Evolutionary conservation across 2,329 filamentous ascomycete species (phyloP).

Genomic region (Raffaelea ambrosiae): DNA sequence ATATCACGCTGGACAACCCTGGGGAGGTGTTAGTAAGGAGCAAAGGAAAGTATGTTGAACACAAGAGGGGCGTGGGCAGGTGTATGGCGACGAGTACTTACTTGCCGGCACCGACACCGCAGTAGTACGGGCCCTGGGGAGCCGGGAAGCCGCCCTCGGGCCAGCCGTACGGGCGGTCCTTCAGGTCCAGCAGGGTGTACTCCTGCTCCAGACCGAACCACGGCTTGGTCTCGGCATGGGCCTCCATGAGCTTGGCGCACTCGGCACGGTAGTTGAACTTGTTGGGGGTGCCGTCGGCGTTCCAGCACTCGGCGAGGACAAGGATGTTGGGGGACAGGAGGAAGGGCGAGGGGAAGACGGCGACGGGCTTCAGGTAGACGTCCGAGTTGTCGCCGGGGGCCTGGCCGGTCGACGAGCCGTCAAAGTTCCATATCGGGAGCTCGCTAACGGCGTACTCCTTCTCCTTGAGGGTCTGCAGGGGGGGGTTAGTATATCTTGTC

Average conservation of each 20-base stretch:
- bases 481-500: no score
- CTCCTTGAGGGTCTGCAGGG: conserved; percentile 14
- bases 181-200: conserved; percentile 84
- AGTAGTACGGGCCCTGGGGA: conserved; percentile 94
- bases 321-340: conserved; percentile 65
- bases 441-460: conserved; percentile 33
- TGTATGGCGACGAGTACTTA: no score
- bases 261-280: conserved; percentile 98
- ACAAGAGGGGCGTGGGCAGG: no score
- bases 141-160: conserved; percentile 80
- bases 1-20: conserved; percentile 93
- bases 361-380: conserved; percentile 35
- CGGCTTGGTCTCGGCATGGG: conserved; percentile 71
- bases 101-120: conserved; percentile 92
- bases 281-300: conserved; percentile 89
- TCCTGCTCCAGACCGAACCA: conserved; percentile 99
- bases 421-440: conserved; percentile 70
- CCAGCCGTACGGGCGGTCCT: conserved; percentile 89
- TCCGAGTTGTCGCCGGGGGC: conserved; percentile 73
- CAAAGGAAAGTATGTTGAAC: no score
- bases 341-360: conserved; percentile 81
- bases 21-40: no score
- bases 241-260: conserved; percentile 80
- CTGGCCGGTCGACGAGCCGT: conserved; percentile 68
- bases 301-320: conserved; percentile 92